Base-by-base conservation (phyloP, 2,329 filamentous ascomycete species). In the Pseudogymnoascus sp. region DNA sequence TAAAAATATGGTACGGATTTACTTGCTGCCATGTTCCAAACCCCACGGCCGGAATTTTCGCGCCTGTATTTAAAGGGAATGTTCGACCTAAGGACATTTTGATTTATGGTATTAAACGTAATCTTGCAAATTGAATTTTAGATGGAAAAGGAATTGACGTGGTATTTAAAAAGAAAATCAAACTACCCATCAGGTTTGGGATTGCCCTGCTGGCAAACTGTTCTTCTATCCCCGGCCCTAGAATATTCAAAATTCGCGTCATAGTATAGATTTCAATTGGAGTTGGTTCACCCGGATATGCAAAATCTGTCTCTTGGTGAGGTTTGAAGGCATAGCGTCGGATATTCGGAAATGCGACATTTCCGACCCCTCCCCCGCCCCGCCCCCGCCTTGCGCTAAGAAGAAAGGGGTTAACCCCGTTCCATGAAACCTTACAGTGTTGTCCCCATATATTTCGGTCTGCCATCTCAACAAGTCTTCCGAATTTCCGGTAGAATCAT, bases 1-100 rank as follows among this genome's bases (percentile, higher is more conserved):
- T 15, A 46, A 26, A 26, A 46, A 9, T 46, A 46, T 26, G 23
- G 19, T 2, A 26, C 26, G 26, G 21, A 21, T 46, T 46, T 46
- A 81, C 77, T 64, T 77, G 66, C 61, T 70, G 69, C 76, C 76
- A 78, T 35, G 76, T 78, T 10, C 77, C 77, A 35, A 78, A 71
- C 33, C 77, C 77, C 38, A 78, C 67, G 23, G 75, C 75, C 10
- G 77, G 77, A 65, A 78, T 78, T 33, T 72, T 69, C 35, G 75
- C 71, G 46, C 75, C 77, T 33, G 75, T 77, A 66, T 77, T 78
- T n/a, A 46, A 9, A 46, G 42, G 26, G 13, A 46, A 46, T 46
- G 42, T 46, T 46, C 42, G 42, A 26, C 21, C 21, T 9, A 46
- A 9, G 26, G 42, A 46, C 42, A 46, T 46, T 46, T 23, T 46